These are phyloP conservation scores for Linnemannia elongata DNA, from an alignment of 192 early-diverging fungal genomes.

Conservation along the genomic window DNA sequence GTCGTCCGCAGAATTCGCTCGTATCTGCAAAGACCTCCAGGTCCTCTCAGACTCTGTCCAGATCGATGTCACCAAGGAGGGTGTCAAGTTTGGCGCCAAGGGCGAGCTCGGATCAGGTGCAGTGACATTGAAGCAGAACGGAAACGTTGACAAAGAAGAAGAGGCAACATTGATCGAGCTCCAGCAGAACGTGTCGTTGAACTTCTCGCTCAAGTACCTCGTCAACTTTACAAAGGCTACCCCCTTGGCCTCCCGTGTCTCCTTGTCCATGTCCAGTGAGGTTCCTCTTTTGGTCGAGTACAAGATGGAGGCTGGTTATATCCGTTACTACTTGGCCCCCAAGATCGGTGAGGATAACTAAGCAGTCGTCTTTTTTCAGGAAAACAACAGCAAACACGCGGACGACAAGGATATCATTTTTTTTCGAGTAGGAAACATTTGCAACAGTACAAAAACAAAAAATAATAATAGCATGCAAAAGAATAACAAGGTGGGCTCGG, in stretches of 20 bases:
- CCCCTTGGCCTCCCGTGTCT: slow-evolving; percentile 82
- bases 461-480: background rate
- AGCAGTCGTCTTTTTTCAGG: background rate
- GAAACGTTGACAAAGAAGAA: slow-evolving; percentile 80
- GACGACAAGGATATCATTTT: background rate
- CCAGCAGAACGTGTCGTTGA: slow-evolving; percentile 82
- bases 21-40: slow-evolving; percentile 90
- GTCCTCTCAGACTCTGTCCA: slow-evolving; percentile 89
- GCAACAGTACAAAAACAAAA: slow-evolving; percentile 3
- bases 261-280: slow-evolving; percentile 85
- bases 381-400: background rate
- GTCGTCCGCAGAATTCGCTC: slow-evolving; percentile 91
- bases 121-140: slow-evolving; percentile 82
- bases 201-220: slow-evolving; percentile 95
- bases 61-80: slow-evolving; percentile 94
- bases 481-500: background rate
- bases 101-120: slow-evolving; percentile 93
- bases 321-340: slow-evolving; percentile 92
- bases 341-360: slow-evolving; percentile 66
- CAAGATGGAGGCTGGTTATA: slow-evolving; percentile 88
- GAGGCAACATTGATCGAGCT: slow-evolving; percentile 84
- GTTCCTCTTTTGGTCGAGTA: slow-evolving; percentile 96
- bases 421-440: background rate
- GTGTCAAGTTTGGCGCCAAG: slow-evolving; percentile 87
- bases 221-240: slow-evolving; percentile 96